Evolutionary conservation across 352 stramenopile genomes (phyloP), one percentile per base, ranked within the genome.

Genomic region (Globisporangium ultimum): DNA sequence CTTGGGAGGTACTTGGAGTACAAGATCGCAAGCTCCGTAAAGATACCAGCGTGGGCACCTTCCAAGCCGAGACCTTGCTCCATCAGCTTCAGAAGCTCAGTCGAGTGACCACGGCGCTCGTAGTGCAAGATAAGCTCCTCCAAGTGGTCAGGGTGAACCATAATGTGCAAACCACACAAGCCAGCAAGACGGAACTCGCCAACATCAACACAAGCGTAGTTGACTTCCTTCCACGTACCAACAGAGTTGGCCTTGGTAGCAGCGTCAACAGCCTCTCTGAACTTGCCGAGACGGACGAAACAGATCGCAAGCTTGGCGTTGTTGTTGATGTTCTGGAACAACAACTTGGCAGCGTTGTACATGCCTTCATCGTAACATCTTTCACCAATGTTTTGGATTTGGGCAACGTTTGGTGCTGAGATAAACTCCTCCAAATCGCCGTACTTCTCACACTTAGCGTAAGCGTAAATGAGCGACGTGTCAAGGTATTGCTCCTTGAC

Each of bases 241-340:
- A 99, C 95, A 45, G 87, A 94, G 89, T 99, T 99, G 2, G 98
- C 98, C 86, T 99, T 99, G 1, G 92, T 98, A 3, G 98, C 98
- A 9, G 97, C 97, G 61, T 99, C 95, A 66, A 99, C 97, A 52
- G 98, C 98, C 72, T 99, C 97, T 56, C 97, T 84, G 87, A 98
- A 99, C 75, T 99, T 98, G 56, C 96, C 93, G 17, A 99, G 87
- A 71, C 98, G 92, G 58, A 99, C 97, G 72, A 98, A 98, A 84
- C 97, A 99, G 63, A 99, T 97, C 32, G 98, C 97, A 49, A 99
- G 87, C 87, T 99, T 99, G 32, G 97, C 98, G 78, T 99, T 99
- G 90, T 99, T 99, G 90, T 99, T 99, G 78, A 99, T 99, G 75
- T 98, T 99, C 68, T 97, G 93, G 82, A 99, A 99, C 45, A 99